Evolutionary conservation across 768 basidiomycete species (phyloP).

Genomic region (Amanita thiersii): DNA sequence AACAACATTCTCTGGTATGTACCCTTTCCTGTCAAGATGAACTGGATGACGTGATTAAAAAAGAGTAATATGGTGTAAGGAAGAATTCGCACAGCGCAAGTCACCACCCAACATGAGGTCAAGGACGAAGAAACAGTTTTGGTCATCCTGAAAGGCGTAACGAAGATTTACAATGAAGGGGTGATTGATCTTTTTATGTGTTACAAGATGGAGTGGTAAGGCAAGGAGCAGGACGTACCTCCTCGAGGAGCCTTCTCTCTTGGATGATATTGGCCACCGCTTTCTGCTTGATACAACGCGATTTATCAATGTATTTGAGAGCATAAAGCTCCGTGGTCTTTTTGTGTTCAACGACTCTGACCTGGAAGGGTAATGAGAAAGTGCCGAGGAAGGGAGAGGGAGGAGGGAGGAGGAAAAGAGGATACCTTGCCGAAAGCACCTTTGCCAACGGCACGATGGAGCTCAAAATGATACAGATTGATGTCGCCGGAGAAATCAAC

Average conservation of each 20-base stretch:
- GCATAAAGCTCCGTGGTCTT: conserved; percentile 87
- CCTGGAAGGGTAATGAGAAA: conserved; percentile 35
- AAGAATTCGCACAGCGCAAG: conserved; percentile 62
- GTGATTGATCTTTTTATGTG: conserved; percentile 62
- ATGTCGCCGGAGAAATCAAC: conserved; percentile 82
- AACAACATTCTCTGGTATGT: conserved; percentile 64
- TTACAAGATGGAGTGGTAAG: conserved; percentile 5
- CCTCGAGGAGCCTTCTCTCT: conserved; percentile 86
- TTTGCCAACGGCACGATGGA: conserved; percentile 91
- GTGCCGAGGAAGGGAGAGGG: conserved; percentile 3
- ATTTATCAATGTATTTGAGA: conserved; percentile 97
- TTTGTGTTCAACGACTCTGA: conserved; percentile 96
- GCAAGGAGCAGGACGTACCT: conserved; percentile 39
- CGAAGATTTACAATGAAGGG: conserved; percentile 85
- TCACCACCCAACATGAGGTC: conserved; percentile 97
- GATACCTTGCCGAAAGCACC: conserved; percentile 96
- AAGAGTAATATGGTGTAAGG: conserved; percentile 2
- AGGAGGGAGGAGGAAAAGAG: conserved; percentile 6
- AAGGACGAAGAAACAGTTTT: conserved; percentile 95
- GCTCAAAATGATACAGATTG: conserved; percentile 93
- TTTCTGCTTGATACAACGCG: conserved; percentile 83
- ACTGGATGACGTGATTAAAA: conserved; percentile 35
- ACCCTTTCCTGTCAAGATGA: conserved; percentile 68
- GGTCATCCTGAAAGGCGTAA: conserved; percentile 96
- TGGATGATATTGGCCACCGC: conserved; percentile 92